Evolutionary conservation across 495 filamentous ascomycete species (phyloP), one percentile per base, ranked within the genome.

Genomic region (Podospora bellae-mahoneyi): DNA sequence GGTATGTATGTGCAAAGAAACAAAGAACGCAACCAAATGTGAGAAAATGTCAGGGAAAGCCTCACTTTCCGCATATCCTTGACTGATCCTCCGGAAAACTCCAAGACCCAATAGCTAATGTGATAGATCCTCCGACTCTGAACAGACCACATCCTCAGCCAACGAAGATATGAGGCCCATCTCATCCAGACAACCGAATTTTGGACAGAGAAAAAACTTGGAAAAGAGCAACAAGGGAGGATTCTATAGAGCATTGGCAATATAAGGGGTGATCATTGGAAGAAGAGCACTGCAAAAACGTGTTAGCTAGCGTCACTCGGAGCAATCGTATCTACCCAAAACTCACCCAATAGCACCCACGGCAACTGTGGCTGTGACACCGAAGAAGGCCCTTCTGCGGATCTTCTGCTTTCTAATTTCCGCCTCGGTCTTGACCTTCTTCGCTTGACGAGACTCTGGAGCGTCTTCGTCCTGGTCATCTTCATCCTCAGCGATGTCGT

Each of bases 341-440:
- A 89, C 93, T 80, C 84, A 97, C 94, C 93, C 93, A 80, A 97
- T 83, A 32, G 91, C 75, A 27, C 75, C 75, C 53, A 77, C 74
- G 34, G 75, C 90, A 77, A 97, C 86, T 26, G 90, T 92, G 56
- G 90, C 92, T 48, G 88, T 91, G 64, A 97, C 84, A 57, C 95
- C 94, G 72, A 96, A 83, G 66, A 95, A 83, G 64, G 94, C 92
- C 72, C 92, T 87, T 73, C 88, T 92, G 78, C 90, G 87, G 55
- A 97, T 90, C 69, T 86, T 89, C 78, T 97, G 91, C 76, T 90
- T 92, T 77, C 88, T 88, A 66, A 97, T 75, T 77, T 94, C 89
- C 19, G 89, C 85, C 56, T 93, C 81, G 10, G 91, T 85, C 80
- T 89, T 91, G 18, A 86, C 85, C 73, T 87, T 92, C 89, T 96